Conservation (phyloP, 352 stramenopile species). For the Pythium brachiatum region DNA sequence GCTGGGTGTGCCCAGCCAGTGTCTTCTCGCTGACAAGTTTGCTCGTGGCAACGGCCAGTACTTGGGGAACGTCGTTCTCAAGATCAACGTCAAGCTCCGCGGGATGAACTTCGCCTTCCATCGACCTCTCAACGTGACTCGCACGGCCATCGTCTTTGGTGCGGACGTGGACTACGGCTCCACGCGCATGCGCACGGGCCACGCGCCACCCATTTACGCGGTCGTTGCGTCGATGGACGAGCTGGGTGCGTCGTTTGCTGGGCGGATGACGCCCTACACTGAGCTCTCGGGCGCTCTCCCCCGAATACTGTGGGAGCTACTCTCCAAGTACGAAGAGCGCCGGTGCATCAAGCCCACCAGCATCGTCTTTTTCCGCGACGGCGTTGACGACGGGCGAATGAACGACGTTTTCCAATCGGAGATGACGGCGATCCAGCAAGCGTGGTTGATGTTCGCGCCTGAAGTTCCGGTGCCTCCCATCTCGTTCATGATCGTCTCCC, state of each 20-base stretch:
- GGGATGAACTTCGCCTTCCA: slow-evolving; percentile 60
- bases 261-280: slow-evolving; percentile 47
- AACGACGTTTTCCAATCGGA: slow-evolving; percentile 14
- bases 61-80: slow-evolving; percentile 61
- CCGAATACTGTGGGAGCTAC: slow-evolving; percentile 14
- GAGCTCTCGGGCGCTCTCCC: slow-evolving; percentile 4
- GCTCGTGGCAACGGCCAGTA: slow-evolving; percentile 47
- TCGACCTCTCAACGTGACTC: slow-evolving; percentile 41
- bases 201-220: slow-evolving; percentile 69
- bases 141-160: slow-evolving; percentile 75
- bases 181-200: slow-evolving; percentile 43
- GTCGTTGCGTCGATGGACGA: slow-evolving; percentile 79
- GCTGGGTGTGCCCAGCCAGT: slow-evolving; percentile 69
- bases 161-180: slow-evolving; percentile 61
- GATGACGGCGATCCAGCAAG: slow-evolving; percentile 2
- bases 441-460: slow-evolving; percentile 6
- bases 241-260: slow-evolving; percentile 58
- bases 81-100: slow-evolving; percentile 79
- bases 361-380: slow-evolving; percentile 19
- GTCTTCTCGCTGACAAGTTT: slow-evolving; percentile 55
- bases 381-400: slow-evolving; percentile 8
- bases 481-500: slow-evolving; percentile 10
- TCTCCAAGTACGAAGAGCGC: slow-evolving; percentile 9
- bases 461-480: background rate
- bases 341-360: background rate